These are phyloP conservation scores for Pseudogymnoascus sp. DNA, from an alignment of 2,329 filamentous ascomycete species.

Conservation along the genomic window DNA sequence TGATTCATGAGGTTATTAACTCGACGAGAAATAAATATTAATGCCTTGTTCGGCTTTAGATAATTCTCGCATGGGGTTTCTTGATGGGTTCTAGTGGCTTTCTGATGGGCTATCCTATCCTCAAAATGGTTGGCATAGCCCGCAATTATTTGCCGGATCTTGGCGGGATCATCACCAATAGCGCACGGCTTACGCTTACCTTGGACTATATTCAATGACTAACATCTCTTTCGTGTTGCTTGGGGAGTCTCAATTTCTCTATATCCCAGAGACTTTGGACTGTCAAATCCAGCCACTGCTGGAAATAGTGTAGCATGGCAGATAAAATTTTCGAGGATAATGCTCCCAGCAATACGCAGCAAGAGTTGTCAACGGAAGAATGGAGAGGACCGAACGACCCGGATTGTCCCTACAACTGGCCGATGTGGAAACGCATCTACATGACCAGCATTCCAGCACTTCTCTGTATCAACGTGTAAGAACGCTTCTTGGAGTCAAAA, in stretches of 20 bases:
- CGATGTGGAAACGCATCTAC: slow-evolving; percentile 33
- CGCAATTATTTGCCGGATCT: not conserved
- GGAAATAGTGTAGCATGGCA: not conserved
- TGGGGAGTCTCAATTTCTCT: not conserved
- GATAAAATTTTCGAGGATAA: slow-evolving; percentile 1
- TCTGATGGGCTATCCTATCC: too few relatives aligned
- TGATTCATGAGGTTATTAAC: not conserved
- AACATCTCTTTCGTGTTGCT: slow-evolving; percentile 18
- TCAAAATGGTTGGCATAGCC: not conserved
- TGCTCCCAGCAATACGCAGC: slow-evolving; percentile 17
- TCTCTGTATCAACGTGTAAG: slow-evolving; percentile 29
- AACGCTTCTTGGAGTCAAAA: not conserved
- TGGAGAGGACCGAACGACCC: slow-evolving; percentile 13
- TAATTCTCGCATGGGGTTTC: too few relatives aligned
- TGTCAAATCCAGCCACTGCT: too few relatives aligned
- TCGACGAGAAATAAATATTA: too few relatives aligned
- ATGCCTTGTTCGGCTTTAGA: too few relatives aligned
- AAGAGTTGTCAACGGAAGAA: slow-evolving; percentile 18
- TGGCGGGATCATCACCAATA: not conserved
- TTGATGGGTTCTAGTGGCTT: too few relatives aligned
- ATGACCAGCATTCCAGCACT: slow-evolving; percentile 32
- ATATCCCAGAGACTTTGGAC: not conserved
- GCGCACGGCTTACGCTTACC: not conserved
- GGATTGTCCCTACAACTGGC: slow-evolving; percentile 40
- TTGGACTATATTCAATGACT: slow-evolving; percentile 15